Evolutionary conservation across 2,329 filamentous ascomycete genomes (phyloP), one percentile per base, ranked within the genome.

Genomic region (Cladosporium halotolerans): DNA sequence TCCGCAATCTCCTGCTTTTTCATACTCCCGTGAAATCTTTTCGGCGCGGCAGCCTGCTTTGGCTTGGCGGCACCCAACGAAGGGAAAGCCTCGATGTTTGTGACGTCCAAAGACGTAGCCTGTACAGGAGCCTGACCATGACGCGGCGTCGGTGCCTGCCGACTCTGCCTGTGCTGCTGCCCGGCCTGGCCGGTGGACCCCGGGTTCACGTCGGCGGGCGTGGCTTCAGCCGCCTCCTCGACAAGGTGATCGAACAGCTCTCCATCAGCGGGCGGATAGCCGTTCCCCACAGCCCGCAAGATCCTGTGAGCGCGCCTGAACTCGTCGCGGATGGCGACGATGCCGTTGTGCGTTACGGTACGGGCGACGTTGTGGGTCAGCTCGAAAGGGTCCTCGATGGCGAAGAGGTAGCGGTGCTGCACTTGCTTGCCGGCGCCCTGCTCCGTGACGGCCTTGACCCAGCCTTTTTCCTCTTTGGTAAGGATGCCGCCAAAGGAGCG

Each of bases 331-430:
- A 95, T 93, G 0, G 85, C 80, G 1, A 88, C 84, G 58, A 95
- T 88, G 2, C 89, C 89, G 56, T 84, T 81, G 63, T 92, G 87
- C 6, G 86, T 90, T 1, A 96, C 89, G 0, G 89, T 95, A 46
- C 89, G 78, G 3, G 88, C 91, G 33, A 96, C 86, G 62, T 96
- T 96, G 70, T 96, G 89, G 39, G 89, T 84, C 2, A 84, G 72
- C 72, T 96, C 89, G 63, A 96, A 96, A 0, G 91, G 91, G 67
- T 96, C 91, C 66, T 96, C 91, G 56, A 96, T 91, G 32, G 89
- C 88, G 60, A 96, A 87, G 4, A 96, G 78, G 67, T 89, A 95
- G 10, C 89, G 82, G 63, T 90, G 82, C 2, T 87, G 81, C 11
- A 92, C 79, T 63, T 90, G 87, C 58, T 60, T 68, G 63, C 60